Base-by-base conservation (phyloP, 139 green algal species). In the Trebouxia sp. region DNA sequence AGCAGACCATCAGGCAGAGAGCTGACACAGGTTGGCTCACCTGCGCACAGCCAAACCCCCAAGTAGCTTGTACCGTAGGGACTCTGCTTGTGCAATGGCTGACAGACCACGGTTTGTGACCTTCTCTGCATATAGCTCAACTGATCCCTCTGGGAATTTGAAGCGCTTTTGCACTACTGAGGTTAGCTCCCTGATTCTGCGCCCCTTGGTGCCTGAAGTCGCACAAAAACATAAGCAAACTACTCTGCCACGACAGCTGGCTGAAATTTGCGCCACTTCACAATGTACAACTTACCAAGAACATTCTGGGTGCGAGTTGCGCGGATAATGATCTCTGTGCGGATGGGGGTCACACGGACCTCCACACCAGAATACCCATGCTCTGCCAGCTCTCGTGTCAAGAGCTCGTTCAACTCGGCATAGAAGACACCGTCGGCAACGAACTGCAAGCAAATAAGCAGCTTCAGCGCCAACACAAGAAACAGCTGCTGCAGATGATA, bases 51-150 rank as follows among this genome's bases (percentile, higher is more conserved):
- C 97, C 62, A 99, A 90, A 37, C 97, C 97, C 9, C 97, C 97
- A 50, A 99, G 88, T 83, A 99, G 93, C 95, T 99, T 99, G 96
- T 99, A 99, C 75, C 97, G 91, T 80, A 99, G 90, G 30, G 96
- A 99, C 91, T 99, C 97, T 35, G 93, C 94, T 91, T 99, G 97
- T 0, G 97, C 96, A 65, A 99, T 93, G 37, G 97, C 95, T 88
- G 97, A 99, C 76, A 99, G 92, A 35, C 97, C 97, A 56, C 96
- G 91, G 92, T 99, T 98, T 53, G 87, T 85, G 6, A 99, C 96
- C 93, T 98, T 99, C 92, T 99, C 97, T 39, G 97, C 97, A 70
- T 99, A 99, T 80, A 99, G 91, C 92, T 99, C 97, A 65, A 99
- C 97, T 11, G 87, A 93, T 72, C 94, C 93, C 69, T 96, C 88